Percentiles rank a stretch among this genome's conserved stretches.
These are phyloP conservation scores for Sporobolus alterniflorus DNA, from an alignment of 202 grass and related monocot species.

Conservation along the genomic window DNA sequence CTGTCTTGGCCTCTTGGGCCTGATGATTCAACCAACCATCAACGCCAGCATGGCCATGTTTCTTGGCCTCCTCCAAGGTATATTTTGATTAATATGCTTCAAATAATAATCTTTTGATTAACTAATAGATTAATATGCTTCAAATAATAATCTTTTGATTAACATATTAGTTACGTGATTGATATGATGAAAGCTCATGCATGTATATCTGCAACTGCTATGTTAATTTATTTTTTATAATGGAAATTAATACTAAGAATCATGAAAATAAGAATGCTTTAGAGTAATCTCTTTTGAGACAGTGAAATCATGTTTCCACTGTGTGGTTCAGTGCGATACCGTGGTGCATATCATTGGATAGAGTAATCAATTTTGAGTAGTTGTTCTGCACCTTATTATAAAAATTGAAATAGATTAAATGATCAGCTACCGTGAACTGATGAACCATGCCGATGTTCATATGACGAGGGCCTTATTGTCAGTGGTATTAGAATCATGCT, in stretches of 20 bases:
- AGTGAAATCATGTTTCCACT: background rate
- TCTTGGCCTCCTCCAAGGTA: slow-evolving; percentile 69
- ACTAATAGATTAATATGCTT: too few species aligned
- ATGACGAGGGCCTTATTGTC: background rate
- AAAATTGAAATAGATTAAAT: too few species aligned
- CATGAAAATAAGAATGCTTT: too few species aligned
- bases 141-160: too few species aligned
- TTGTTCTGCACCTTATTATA: background rate
- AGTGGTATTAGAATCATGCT: background rate
- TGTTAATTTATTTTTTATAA: too few species aligned
- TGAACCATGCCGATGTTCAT: background rate
- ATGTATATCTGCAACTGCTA: too few species aligned
- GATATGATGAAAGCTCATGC: too few species aligned
- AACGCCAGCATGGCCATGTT: slow-evolving; percentile 84
- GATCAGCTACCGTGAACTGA: background rate
- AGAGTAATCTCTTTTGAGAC: too few species aligned
- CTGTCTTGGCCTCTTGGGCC: slow-evolving; percentile 75
- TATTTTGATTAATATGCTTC: too few species aligned
- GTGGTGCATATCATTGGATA: background rate
- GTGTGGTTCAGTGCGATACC: background rate
- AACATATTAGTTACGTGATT: too few species aligned
- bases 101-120: too few species aligned
- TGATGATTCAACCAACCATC: slow-evolving; percentile 65
- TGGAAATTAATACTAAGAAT: too few species aligned
- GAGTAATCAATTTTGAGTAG: background rate